Base-by-base conservation (phyloP, 176 grass and related monocot species). In the Musa beccarii region DNA sequence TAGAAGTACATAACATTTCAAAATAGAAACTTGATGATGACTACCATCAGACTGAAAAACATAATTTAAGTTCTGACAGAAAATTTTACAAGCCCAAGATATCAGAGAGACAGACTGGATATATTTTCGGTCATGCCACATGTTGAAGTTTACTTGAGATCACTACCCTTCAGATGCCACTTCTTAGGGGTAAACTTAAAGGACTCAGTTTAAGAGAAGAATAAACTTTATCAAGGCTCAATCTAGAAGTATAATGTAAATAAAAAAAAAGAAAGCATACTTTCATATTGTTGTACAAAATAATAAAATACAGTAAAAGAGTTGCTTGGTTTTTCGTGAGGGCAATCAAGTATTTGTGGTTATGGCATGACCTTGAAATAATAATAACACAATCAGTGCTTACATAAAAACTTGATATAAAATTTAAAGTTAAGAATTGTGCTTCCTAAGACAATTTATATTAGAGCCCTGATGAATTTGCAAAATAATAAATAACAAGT, bases 1-100 rank as follows among this genome's bases (percentile, higher is more conserved):
- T 75, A 64, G 28, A 74, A 49, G 23, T 22, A 73, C 25, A 55
- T 80, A 59, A 52, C 29, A 75, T 21, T 69, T 67, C 9, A 81
- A 8, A 29, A 69, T 1, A 70, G 16, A 68, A 67, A 74, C 14
- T 53, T 56, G 57, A 52, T 23, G 1, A 14, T 26, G 6, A 53
- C 8, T n/a, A 53, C 19, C 69, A 52, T 72, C 49, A 23, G 51
- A 2, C 2, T 52, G 50, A 52, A 21, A 25, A 64, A 12, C 20
- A 65, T 24, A 66, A 43, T 43, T 68, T 34, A 15, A 15, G 28
- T 21, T 68, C 3, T 68, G 1, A 17, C 25, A 68, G 16, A 28
- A 68, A 43, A 34, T 68, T 14, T 16, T 17, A 16, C 1, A 43
- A 26, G 6, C 10, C 34, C 15, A 34, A 16, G 11, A 26, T 14